Evolutionary conservation across 768 basidiomycete species (phyloP).

Genomic region (Tylopilus sp.): DNA sequence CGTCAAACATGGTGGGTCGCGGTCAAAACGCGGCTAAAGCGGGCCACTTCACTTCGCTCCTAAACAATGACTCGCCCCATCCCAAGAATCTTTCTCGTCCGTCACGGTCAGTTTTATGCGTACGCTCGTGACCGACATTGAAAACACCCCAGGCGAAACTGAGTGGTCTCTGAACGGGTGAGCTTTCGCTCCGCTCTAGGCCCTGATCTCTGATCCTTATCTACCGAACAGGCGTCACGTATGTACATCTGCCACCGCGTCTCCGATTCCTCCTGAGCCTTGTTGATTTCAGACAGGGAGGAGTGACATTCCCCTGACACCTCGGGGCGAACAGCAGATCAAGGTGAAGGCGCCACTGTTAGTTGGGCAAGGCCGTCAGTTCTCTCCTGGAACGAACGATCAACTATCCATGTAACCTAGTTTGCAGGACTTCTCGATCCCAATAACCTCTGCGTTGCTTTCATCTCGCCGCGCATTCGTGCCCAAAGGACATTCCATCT

Average conservation of each 20-base stretch:
- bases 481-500: conserved; percentile 86
- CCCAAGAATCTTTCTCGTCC: conserved; percentile 75
- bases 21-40: neutral
- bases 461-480: conserved; percentile 85
- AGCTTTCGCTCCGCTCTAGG: conserved; percentile 16
- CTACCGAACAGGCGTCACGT: conserved; percentile 54
- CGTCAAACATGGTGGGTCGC: conserved; percentile 62
- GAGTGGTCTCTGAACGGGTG: conserved; percentile 91
- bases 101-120: conserved; percentile 56
- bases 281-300: conserved; percentile 66
- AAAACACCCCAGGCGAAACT: conserved; percentile 65
- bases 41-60: neutral
- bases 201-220: conserved; percentile 4
- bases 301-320: conserved; percentile 84
- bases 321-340: conserved; percentile 69
- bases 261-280: neutral
- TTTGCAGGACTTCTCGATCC: conserved; percentile 72
- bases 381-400: neutral
- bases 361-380: conserved; percentile 77
- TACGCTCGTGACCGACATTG: neutral
- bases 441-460: conserved; percentile 64
- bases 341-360: conserved; percentile 58
- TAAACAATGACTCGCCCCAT: conserved; percentile 45
- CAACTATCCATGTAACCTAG: neutral
- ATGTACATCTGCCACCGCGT: conserved; percentile 19